These are phyloP conservation scores for Combretum micranthum DNA, from an alignment of 345 rosid species.

Conservation along the genomic window DNA sequence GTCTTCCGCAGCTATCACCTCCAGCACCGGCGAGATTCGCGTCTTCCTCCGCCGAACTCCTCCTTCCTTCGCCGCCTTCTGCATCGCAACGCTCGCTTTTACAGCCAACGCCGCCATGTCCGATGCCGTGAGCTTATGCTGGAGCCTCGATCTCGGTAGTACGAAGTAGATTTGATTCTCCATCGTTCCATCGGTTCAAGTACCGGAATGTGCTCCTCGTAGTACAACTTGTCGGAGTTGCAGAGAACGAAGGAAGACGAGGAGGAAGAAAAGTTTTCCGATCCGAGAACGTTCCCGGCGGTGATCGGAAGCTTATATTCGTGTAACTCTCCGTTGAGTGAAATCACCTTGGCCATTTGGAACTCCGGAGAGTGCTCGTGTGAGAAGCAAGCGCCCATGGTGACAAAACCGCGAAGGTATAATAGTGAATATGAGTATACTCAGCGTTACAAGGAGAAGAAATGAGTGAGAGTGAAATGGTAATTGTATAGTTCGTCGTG, in stretches of 20 bases:
- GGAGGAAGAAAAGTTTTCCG: constrained; percentile 10
- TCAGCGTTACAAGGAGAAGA: too few relatives aligned
- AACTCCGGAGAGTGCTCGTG: neutral
- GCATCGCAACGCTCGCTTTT: constrained; percentile 27
- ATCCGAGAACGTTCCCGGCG: constrained; percentile 17
- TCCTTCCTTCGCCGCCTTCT: neutral
- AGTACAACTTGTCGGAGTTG: constrained; percentile 22
- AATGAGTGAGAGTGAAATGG: too few relatives aligned
- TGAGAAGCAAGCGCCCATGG: constrained; percentile 13
- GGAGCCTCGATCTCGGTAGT: constrained; percentile 16
- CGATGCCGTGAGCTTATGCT: constrained; percentile 13
- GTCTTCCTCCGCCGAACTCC: constrained; percentile 3
- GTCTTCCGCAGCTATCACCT: neutral
- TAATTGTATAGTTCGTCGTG: too few relatives aligned
- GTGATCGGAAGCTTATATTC: constrained; percentile 15
- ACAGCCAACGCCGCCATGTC: constrained; percentile 32
- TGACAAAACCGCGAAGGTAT: neutral
- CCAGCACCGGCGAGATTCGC: constrained; percentile 11
- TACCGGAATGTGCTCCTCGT: constrained; percentile 21
- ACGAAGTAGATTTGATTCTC: constrained; percentile 23
- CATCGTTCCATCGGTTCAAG: constrained; percentile 11
- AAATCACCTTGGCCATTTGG: constrained; percentile 16
- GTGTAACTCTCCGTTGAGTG: constrained; percentile 15
- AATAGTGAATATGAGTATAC: too few relatives aligned
- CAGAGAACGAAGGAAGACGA: constrained; percentile 14